Base-by-base conservation (phyloP, 2,329 filamentous ascomycete genomes). In the Aspergillus novofumigatus region DNA sequence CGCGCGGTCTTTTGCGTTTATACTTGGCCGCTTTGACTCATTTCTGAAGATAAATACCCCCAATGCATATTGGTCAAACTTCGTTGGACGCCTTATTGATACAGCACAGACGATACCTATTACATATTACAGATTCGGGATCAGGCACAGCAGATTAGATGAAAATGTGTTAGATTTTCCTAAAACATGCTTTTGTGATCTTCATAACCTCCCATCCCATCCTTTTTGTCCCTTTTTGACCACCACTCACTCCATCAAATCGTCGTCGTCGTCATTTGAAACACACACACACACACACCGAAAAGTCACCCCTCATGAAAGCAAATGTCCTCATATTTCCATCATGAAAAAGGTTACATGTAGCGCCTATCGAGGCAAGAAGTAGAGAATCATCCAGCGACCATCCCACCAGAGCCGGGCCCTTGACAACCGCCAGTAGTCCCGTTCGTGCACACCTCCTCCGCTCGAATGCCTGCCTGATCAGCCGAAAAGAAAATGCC, bases 141-240 rank as follows among this genome's bases (percentile, higher is more conserved):
- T 17, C 5, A n/a, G 32, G 2, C 32, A n/a, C 38, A 29, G 50
- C 17, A 41, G 41, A 21, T 10, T 52, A 53, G 26, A 41, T 26
- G 38, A 41, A 49, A 49, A 23, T 28, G 53, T 35, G 42, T 52
- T 44, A n/a, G 23, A 47, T 42, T 58, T 58, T 51, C 48, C 52
- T 51, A 54, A 50, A 41, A 48, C 35, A 54, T 28, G 28, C 49
- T 53, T 58, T 58, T 58, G 51, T 32, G 35, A 38, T 41, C 26
- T 41, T 56, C 44, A 47, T 14, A 47, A 47, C 17, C 21, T 47
- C 21, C 44, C 21, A 14, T 45, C n/a, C 42, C 20, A 35, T 14
- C 32, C 32, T 23, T 47, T 47, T 23, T 25, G 44, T 47, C 21
- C 44, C 44, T 4, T 25, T 47, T 26, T 20, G 44, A 47, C n/a